Evolutionary conservation across 2,329 filamentous ascomycete genomes (phyloP), one percentile per base, ranked within the genome.

Genomic region (Fusarium devonianum): DNA sequence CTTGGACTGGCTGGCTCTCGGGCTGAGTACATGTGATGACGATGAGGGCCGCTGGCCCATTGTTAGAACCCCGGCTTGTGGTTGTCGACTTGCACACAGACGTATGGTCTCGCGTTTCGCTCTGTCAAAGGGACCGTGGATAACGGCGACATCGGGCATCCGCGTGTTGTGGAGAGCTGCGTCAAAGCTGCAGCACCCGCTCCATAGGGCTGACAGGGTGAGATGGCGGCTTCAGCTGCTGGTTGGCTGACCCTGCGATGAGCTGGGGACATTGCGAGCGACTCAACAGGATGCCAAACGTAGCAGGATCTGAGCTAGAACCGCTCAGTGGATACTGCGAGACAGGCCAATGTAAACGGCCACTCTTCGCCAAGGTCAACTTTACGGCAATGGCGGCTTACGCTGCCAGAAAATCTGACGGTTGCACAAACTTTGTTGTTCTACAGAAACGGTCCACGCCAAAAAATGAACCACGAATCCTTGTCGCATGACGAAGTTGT

Each of bases 141-240:
- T 52, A 49, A 48, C 50, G 47, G 51, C 50, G 23, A 37, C 38
- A 48, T 40, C 37, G 42, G 36, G 40, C 52, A 53, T 63, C 50
- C 49, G 45, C 33, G 38, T 30, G 53, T 61, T 63, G 58, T 60
- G 54, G 56, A 60, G 38, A 38, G 39, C 26, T 56, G 39, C 36
- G 17, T 56, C 49, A 36, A 30, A 51, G 45, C 40, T 51, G 51
- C 51, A 44, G 42, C 45, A 42, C 48, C 50, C 50, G 62, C 52
- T 54, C 57, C 62, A 55, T 67, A 67, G 63, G 64, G 64, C 64
- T 67, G 64, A 65, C 60, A 58, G 45, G 56, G 17, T 34, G 33
- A 40, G 41, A 41, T 41, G 56, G 30, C 21, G n/a, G 43, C 25
- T 50, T 14, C 36, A 25, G 33, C 23, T 21, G 19, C 36, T 59